Conservation (phyloP, 768 basidiomycete species). For the Kwoniella bestiolae region DNA sequence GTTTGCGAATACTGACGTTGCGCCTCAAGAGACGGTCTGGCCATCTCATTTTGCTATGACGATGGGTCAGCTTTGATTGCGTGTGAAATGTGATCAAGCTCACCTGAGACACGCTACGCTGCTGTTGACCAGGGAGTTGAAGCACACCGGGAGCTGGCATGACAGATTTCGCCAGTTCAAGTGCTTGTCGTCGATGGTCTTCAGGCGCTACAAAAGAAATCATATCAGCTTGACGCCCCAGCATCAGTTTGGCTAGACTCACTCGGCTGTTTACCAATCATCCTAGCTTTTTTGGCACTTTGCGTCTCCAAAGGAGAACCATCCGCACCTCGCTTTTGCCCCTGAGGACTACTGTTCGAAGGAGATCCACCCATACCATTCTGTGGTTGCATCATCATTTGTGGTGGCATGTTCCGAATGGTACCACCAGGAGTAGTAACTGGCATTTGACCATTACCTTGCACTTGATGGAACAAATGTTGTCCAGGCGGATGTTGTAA, state of each 20-base stretch:
- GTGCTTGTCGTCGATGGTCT: constrained; percentile 35
- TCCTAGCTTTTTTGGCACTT: constrained; percentile 17
- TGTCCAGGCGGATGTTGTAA: constrained; percentile 4
- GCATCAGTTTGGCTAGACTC: constrained; percentile 15
- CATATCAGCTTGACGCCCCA: background rate
- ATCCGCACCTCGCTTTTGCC: constrained; percentile 27
- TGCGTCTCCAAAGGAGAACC: constrained; percentile 8
- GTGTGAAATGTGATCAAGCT: background rate
- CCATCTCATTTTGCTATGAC: constrained; percentile 5
- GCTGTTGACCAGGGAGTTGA: constrained; percentile 12
- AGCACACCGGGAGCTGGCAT: constrained; percentile 11
- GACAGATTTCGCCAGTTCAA: constrained; percentile 28
- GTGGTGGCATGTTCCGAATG: constrained; percentile 2
- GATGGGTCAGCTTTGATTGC: background rate
- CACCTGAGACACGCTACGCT: constrained; percentile 25
- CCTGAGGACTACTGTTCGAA: background rate
- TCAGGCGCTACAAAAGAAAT: constrained; percentile 25
- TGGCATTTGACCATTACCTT: constrained; percentile 4
- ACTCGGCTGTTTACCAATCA: constrained; percentile 33
- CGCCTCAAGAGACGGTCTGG: constrained; percentile 24
- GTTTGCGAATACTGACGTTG: constrained; percentile 32
- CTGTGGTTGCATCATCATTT: constrained; percentile 13
- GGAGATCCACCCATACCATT: constrained; percentile 11
- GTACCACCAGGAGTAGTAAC: constrained; percentile 15
- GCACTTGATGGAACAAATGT: constrained; percentile 10